Percentiles rank a stretch among this genome's conserved stretches.
These are phyloP conservation scores for Boletus edulis DNA, from an alignment of 768 basidiomycete genomes.

Conservation along the genomic window DNA sequence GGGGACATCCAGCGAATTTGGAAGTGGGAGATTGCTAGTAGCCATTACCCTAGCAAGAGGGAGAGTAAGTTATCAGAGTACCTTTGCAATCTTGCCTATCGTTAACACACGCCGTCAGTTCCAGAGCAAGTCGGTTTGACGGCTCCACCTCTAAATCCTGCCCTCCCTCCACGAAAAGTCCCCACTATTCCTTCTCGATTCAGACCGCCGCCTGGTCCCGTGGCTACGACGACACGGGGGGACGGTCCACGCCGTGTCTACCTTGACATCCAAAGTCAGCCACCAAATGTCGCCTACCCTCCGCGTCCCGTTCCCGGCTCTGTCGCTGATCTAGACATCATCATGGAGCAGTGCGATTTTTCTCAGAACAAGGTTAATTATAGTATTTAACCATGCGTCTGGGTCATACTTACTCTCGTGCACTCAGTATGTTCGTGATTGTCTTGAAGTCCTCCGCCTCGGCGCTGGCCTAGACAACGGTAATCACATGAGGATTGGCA, in stretches of 20 bases:
- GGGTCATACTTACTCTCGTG: constrained; percentile 10
- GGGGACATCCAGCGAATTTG: constrained; percentile 89
- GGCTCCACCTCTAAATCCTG: constrained; percentile 63
- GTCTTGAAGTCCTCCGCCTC: constrained; percentile 89
- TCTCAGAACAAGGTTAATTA: constrained; percentile 62
- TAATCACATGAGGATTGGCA: constrained; percentile 68
- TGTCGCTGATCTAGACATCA: constrained; percentile 81
- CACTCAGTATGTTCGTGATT: constrained; percentile 91
- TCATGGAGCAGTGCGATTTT: constrained; percentile 95
- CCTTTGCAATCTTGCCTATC: not conserved
- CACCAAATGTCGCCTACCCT: constrained; percentile 74
- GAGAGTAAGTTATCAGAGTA: constrained; percentile 51
- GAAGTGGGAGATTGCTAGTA: constrained; percentile 93
- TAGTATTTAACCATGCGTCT: not conserved
- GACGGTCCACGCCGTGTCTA: constrained; percentile 79
- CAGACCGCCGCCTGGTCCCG: constrained; percentile 44
- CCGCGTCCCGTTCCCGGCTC: constrained; percentile 84
- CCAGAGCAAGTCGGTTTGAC: constrained; percentile 66
- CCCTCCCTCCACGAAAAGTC: constrained; percentile 56
- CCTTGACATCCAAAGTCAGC: constrained; percentile 60
- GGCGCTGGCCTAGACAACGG: constrained; percentile 88
- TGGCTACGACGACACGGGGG: constrained; percentile 61
- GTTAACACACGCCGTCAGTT: constrained; percentile 41
- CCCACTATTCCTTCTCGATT: constrained; percentile 47
- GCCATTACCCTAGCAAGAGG: constrained; percentile 87